phyloP scores from a whole-genome alignment of 768 basidiomycete species.

The Leccinum boreale region DNA sequence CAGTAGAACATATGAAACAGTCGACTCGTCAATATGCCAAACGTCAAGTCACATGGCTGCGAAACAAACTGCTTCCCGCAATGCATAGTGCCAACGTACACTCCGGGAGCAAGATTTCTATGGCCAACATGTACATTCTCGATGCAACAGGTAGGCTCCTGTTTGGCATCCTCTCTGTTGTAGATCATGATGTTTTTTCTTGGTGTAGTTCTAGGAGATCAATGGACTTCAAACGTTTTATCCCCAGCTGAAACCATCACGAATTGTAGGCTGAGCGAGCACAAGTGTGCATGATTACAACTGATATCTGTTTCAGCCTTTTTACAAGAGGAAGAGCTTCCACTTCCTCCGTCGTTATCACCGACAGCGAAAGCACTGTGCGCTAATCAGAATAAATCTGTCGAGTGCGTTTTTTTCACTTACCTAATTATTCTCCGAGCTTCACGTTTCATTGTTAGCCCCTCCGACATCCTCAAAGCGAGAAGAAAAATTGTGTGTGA shows the following conservation, averaged over 20 bases:
- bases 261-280: constrained; percentile 37
- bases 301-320: constrained; percentile 42
- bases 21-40: constrained; percentile 91
- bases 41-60: constrained; percentile 88
- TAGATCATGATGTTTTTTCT: neutral
- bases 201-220: constrained; percentile 45
- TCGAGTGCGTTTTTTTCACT: constrained; percentile 37
- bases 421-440: neutral
- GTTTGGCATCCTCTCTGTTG: neutral
- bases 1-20: constrained; percentile 76
- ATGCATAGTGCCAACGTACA: constrained; percentile 46
- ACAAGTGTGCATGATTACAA: neutral
- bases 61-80: constrained; percentile 82
- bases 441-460: constrained; percentile 40
- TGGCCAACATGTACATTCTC: constrained; percentile 52
- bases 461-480: constrained; percentile 49
- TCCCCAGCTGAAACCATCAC: constrained; percentile 47
- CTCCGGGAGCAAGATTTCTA: constrained; percentile 20
- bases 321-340: constrained; percentile 44
- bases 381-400: constrained; percentile 39
- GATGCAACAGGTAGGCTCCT: constrained; percentile 60
- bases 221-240: constrained; percentile 58
- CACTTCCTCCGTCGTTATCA: constrained; percentile 57
- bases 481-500: constrained; percentile 58
- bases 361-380: constrained; percentile 52